Base-by-base conservation (phyloP, 441 rosid genomes). In the Sinapis alba region DNA sequence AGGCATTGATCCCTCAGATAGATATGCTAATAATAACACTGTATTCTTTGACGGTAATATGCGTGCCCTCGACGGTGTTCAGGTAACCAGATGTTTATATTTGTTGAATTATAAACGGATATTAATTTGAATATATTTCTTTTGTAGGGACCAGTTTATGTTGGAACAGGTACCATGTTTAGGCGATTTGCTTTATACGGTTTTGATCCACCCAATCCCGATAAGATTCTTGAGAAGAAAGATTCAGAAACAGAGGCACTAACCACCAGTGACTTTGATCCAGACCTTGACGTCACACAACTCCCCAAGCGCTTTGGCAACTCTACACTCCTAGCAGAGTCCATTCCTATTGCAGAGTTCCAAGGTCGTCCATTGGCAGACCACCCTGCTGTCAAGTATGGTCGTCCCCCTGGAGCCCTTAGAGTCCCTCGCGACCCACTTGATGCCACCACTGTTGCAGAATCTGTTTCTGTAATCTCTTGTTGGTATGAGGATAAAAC, bases 401-500 rank as follows among this genome's bases (percentile, higher is more conserved):
- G 58, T 4, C 58, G 58, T 19, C 58, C 58, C 9, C 58, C 58
- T 19, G 58, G 58, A 51, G 58, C 58, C 58, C 58, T 51, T 51
- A 51, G 58, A 51, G 24, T 51, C 58, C 58, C 58, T 4, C 58
- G 58, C 19, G 58, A 51, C 58, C 58, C 58, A 19, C 58, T 51
- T 51, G 58, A 51, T 51, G 58, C 58, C 24, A 51, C 58, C 0
- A 51, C 58, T 51, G 58, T 51, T 12, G 58, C 58, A 19, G 58
- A 51, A 6, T 51, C 58, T 51, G 58, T 51, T 51, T 51, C 58
- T 51, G 58, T 51, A 51, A 51, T 51, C 12, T 51, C 58, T 51
- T 51, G 58, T 51, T 51, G 58, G 58, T 51, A 51, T 51, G 58
- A 51, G 58, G 58, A 51, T 19, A 51, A 51, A 51, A 51, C 58